Evolutionary conservation across 1,284 basidiomycete genomes (phyloP), one percentile per base, ranked within the genome.

Genomic region (Tylopilus orsonianus): DNA sequence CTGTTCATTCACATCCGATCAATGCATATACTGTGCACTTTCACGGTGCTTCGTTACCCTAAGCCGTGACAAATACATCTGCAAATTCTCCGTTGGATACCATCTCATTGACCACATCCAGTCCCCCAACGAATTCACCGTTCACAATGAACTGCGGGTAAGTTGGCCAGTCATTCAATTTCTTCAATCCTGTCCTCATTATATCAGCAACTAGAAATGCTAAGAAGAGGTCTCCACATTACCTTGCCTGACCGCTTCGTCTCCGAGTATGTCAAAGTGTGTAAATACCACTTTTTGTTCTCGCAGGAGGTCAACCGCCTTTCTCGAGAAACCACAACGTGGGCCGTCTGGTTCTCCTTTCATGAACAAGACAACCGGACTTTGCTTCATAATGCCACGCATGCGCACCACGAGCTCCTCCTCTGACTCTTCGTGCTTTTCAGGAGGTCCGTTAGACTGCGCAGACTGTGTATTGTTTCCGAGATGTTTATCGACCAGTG

Each of bases 61-160:
- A 53, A 33, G 30, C 47, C 16, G 39, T 19, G 24, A 14, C 1
- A 33, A 68, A 51, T 41, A 55, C 19, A 2, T 75, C 71, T 20
- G 56, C 53, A 35, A 82, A 70, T 56, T 83, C 80, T n/a, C 72
- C 78, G 33, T 53, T 75, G 1, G 74, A 66, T 18, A 68, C 71
- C 77, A 81, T 78, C 56, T 82, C 80, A 53, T 73, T 71, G 4
- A 97, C 81, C 56, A 98, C 94, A 67, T 99, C 96, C 62, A 96
- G 85, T 26, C 97, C 96, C 22, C 96, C 97, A 16, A 97, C 83
- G 50, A 99, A 89, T 66, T 98, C 95, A 36, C 95, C 94, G 27
- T 90, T 82, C 20, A 97, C 79, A 64, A 97, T 97, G 4, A 99
- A 78, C 70, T 99, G 96, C 12, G 96, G 96, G 66, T 92, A 94